Conservation (phyloP, 2,329 filamentous ascomycete genomes). For the Massarina eburnea region DNA sequence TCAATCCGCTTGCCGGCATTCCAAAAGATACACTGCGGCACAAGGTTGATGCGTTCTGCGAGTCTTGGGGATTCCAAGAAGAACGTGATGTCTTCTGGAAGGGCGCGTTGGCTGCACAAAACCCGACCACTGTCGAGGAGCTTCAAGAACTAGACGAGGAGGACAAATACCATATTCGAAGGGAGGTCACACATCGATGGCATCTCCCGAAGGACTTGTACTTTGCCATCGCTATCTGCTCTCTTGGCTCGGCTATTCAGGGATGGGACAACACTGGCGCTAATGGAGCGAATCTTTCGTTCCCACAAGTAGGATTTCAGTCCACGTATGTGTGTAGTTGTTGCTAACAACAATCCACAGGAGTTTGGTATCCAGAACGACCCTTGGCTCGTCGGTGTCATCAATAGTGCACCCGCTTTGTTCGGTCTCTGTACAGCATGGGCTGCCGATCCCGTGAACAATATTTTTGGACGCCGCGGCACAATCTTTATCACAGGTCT, state of each 20-base stretch:
- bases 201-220: conserved; percentile 60
- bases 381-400: conserved; percentile 27
- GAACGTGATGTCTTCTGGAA: conserved; percentile 28
- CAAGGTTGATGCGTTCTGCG: conserved; percentile 10
- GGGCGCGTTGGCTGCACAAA: conserved; percentile 52
- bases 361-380: conserved; percentile 52
- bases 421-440: conserved; percentile 18
- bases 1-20: conserved; percentile 11
- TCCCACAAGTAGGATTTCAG: conserved; percentile 45
- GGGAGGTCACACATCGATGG: conserved; percentile 57
- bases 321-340: background rate
- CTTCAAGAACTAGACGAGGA: conserved; percentile 19
- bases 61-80: conserved; percentile 8
- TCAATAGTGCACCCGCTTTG: conserved; percentile 18
- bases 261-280: conserved; percentile 66
- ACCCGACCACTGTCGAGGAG: conserved; percentile 15
- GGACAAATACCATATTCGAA: conserved; percentile 17
- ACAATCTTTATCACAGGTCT: conserved; percentile 30
- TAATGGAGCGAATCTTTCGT: conserved; percentile 58
- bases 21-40: conserved; percentile 2
- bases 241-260: conserved; percentile 64
- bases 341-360: background rate
- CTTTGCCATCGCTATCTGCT: conserved; percentile 66
- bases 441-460: conserved; percentile 31
- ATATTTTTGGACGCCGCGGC: conserved; percentile 30